Conservation (phyloP, 495 filamentous ascomycete species). For the Xylaria venustula region DNA sequence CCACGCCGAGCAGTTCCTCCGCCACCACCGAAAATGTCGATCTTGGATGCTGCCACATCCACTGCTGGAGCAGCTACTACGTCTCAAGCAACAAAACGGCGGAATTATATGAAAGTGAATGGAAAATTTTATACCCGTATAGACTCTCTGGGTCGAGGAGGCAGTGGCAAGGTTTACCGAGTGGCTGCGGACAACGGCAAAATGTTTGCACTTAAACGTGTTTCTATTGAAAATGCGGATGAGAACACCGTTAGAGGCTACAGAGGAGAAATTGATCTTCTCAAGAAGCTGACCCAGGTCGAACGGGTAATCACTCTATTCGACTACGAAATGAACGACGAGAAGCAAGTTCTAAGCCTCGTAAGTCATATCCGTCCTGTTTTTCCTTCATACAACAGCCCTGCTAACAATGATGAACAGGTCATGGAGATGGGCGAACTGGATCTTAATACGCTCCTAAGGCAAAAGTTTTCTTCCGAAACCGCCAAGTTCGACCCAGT, state of each 20-base stretch:
- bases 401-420: constrained; percentile 32
- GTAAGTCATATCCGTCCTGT: constrained; percentile 43
- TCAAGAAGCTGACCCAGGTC: constrained; percentile 76
- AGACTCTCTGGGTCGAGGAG: constrained; percentile 87
- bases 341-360: constrained; percentile 81
- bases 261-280: constrained; percentile 94
- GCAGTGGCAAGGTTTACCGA: constrained; percentile 89
- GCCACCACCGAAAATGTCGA: constrained; percentile 90
- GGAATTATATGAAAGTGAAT: constrained; percentile 81
- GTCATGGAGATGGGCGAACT: constrained; percentile 98
- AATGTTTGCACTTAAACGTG: constrained; percentile 89
- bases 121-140: constrained; percentile 86
- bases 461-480: constrained; percentile 66
- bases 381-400: neutral
- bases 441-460: constrained; percentile 85
- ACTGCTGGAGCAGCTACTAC: constrained; percentile 75
- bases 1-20: constrained; percentile 76
- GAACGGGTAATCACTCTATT: constrained; percentile 87
- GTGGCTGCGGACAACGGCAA: constrained; percentile 96
- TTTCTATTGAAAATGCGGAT: constrained; percentile 87
- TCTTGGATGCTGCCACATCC: constrained; percentile 86
- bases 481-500: constrained; percentile 76
- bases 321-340: constrained; percentile 89
- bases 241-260: constrained; percentile 80
- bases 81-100: constrained; percentile 69